Evolutionary conservation across 2,329 filamentous ascomycete species (phyloP).

Genomic region (Dactylellina sp.): DNA sequence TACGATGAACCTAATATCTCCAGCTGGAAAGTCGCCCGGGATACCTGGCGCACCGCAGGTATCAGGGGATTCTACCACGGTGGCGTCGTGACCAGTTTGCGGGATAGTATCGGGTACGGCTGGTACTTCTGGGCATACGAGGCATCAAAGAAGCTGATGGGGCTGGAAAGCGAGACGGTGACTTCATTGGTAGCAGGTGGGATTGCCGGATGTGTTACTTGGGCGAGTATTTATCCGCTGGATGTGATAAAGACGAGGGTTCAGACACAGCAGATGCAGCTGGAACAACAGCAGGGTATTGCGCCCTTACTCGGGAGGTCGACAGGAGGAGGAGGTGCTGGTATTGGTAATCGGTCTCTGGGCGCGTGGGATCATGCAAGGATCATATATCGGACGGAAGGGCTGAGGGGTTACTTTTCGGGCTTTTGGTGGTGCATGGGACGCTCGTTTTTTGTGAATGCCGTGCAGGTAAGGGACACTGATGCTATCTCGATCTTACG

Average conservation of each 20-base stretch:
- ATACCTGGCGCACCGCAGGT: constrained; percentile 72
- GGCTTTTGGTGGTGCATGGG: constrained; percentile 84
- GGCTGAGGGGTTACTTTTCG: constrained; percentile 75
- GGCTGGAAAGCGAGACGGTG: constrained; percentile 62
- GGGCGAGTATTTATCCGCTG: constrained; percentile 87
- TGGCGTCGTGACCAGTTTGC: constrained; percentile 80
- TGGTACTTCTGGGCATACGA: constrained; percentile 98
- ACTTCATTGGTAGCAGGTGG: constrained; percentile 81
- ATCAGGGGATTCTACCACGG: constrained; percentile 82
- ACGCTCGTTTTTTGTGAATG: constrained; percentile 91
- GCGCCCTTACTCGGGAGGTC: constrained; percentile 62
- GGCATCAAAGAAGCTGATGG: constrained; percentile 73
- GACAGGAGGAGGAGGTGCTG: constrained; percentile 53
- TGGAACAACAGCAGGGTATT: constrained; percentile 56
- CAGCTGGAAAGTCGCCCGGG: constrained; percentile 73
- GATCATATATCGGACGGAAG: constrained; percentile 74
- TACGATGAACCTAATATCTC: constrained; percentile 64
- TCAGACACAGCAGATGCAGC: constrained; percentile 74
- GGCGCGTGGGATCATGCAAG: constrained; percentile 74
- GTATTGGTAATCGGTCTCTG: constrained; percentile 59
- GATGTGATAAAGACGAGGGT: constrained; percentile 93
- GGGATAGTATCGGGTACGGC: constrained; percentile 92
- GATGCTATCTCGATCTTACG: neutral
- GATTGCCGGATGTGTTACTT: constrained; percentile 85
- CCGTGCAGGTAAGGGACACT: constrained; percentile 71